Conservation (phyloP, 441 rosid genomes). For the California macrophylla region DNA sequence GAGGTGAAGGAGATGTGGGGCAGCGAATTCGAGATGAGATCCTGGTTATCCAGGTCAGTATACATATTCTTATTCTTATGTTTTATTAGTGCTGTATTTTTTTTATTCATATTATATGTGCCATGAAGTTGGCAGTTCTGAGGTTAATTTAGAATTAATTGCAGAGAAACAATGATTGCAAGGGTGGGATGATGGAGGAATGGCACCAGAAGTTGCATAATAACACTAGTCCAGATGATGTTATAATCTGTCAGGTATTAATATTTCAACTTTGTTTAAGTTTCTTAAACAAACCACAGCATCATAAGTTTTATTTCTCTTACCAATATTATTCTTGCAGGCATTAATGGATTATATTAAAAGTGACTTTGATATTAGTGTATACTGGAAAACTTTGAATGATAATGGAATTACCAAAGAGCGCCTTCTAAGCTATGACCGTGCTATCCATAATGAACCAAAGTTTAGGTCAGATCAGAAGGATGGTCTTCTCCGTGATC, state of each 20-base stretch:
- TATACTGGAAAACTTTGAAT: constrained; percentile 94
- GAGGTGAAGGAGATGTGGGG: constrained; percentile 98
- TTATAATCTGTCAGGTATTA: constrained; percentile 88
- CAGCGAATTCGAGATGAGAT: constrained; percentile 98
- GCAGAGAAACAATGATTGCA: constrained; percentile 92
- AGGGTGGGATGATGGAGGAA: constrained; percentile 99
- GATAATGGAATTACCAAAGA: constrained; percentile 89
- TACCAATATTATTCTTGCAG: constrained; percentile 36
- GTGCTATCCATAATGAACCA: constrained; percentile 87
- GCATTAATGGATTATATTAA: constrained; percentile 74
- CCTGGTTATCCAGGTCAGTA: constrained; percentile 81
- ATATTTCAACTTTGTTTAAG: constrained; percentile 15
- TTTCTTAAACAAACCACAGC: constrained; percentile 11
- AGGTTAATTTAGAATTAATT: constrained; percentile 23
- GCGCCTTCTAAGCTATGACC: constrained; percentile 92
- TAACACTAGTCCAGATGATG: constrained; percentile 98
- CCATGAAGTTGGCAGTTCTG: constrained; percentile 12
- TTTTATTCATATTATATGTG: not conserved
- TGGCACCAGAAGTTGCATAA: constrained; percentile 99
- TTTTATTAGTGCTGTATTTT: constrained; percentile 2
- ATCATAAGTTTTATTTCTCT: constrained; percentile 9
- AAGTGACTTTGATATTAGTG: constrained; percentile 67
- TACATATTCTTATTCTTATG: constrained; percentile 16
- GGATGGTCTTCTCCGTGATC: constrained; percentile 82
- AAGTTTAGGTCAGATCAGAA: constrained; percentile 67